Percentiles rank a stretch among this genome's conserved stretches.
phyloP scores from a whole-genome alignment of 2,329 filamentous ascomycete species.

The Fusarium anthophilum region DNA sequence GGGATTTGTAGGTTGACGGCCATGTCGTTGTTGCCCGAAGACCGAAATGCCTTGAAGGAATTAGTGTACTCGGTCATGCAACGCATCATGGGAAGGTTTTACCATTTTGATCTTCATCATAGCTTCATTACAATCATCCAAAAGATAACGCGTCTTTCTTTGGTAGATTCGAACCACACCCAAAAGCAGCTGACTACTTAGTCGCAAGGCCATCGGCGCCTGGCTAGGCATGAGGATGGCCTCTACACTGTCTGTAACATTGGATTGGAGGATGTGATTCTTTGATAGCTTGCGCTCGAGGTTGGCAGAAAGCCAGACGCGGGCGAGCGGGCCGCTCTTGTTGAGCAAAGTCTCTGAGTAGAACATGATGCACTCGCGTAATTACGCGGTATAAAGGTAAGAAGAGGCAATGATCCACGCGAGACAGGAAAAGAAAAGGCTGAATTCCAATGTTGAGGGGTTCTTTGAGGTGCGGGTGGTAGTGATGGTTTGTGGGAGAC shows the following conservation, averaged over 20 bases:
- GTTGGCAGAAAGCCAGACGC: slow-evolving; percentile 98
- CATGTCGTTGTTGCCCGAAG: slow-evolving; percentile 93
- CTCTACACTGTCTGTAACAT: slow-evolving; percentile 93
- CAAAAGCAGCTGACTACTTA: slow-evolving; percentile 92
- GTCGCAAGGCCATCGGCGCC: slow-evolving; percentile 91
- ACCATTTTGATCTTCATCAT: slow-evolving; percentile 99
- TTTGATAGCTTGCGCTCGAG: slow-evolving; percentile 98
- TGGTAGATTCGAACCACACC: slow-evolving; percentile 98
- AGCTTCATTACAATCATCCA: slow-evolving; percentile 98
- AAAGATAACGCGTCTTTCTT: slow-evolving; percentile 92
- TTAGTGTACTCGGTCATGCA: slow-evolving; percentile 39
- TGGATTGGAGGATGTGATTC: slow-evolving; percentile 92
- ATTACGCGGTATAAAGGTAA: slow-evolving; percentile 45
- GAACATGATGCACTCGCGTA: slow-evolving; percentile 75
- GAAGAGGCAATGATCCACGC: slow-evolving; percentile 13
- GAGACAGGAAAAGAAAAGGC: neutral
- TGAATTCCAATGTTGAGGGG: slow-evolving; percentile 17
- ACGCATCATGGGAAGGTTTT: slow-evolving; percentile 38
- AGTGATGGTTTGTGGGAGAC: slow-evolving; percentile 25
- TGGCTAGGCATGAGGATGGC: slow-evolving; percentile 94
- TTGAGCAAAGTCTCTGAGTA: slow-evolving; percentile 96
- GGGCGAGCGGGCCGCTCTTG: slow-evolving; percentile 96
- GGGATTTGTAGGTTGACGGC: slow-evolving; percentile 83
- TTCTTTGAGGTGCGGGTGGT: slow-evolving; percentile 11
- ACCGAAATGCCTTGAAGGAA: slow-evolving; percentile 85